Base-by-base conservation (phyloP, 768 basidiomycete genomes). In the Phlebiopsis gigantea region DNA sequence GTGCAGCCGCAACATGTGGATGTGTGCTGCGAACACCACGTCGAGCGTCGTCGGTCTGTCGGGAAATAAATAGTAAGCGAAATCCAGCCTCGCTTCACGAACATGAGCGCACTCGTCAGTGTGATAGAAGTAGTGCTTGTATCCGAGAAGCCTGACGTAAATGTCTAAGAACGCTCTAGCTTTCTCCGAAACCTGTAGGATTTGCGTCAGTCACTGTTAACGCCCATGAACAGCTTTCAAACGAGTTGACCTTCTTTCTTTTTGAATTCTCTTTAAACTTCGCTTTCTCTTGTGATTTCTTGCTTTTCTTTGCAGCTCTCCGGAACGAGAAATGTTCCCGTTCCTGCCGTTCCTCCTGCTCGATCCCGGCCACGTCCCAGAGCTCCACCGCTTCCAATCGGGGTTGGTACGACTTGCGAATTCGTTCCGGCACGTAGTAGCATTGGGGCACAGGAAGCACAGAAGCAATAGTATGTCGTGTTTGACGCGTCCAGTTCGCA, bases 341-440 rank as follows among this genome's bases (percentile, higher is more conserved):
- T 49, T 72, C 73, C 59, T 81, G 78, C 29, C 77, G 71, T 56
- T 77, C 69, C 57, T 77, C 75, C 34, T 77, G 72, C 42, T 75
- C 73, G 2, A 65, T 63, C 1, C 65, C 69, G 12, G 74, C 68
- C 5, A 73, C 58, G 61, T 69, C 73, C 88, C 89, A 90, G 22
- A 91, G 65, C 9, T 83, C 87, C 25, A 78, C 77, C 7, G 77
- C 77, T 65, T 87, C 80, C 31, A 93, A 71, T 14, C 87, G 79
- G 12, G 79, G 73, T 53, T 70, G 76, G 61, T 85, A 80, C 17
- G 75, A 66, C 25, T 78, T 73, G 39, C 88, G 79, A 29, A 91
- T 77, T 17, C 88, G 79, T 5, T 68, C 64, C 0, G 89, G 85
- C 6, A 88, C 80, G 63, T 87, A 93, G 66, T 89, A 92, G 8